Conservation (phyloP, 306 rosid genomes). For the Rubus parviflorus region DNA sequence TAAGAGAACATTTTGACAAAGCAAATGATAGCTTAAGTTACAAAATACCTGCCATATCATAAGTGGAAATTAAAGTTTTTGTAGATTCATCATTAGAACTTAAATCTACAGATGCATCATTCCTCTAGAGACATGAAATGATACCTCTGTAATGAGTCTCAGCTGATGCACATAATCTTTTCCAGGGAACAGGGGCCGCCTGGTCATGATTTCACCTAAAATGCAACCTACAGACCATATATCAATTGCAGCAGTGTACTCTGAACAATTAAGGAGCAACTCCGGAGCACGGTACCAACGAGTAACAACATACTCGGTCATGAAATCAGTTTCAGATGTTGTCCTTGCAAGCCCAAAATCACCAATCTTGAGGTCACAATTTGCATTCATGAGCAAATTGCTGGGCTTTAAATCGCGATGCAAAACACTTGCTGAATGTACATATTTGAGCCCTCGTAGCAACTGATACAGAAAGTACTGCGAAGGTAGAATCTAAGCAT, state of each 20-base stretch:
- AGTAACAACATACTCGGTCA: conserved; percentile 98
- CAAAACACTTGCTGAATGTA: conserved; percentile 91
- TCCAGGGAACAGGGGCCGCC: conserved; percentile 90
- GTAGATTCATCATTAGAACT: background rate
- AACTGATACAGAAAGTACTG: conserved; percentile 96
- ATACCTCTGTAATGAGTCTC: conserved; percentile 87
- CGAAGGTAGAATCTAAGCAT: conserved; percentile 28
- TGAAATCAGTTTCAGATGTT: conserved; percentile 97
- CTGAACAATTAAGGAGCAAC: conserved; percentile 90
- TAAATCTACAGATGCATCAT: background rate
- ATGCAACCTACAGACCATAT: conserved; percentile 99
- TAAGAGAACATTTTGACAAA: background rate
- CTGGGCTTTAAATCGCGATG: conserved; percentile 98
- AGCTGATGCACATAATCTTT: conserved; percentile 96
- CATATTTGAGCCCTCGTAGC: conserved; percentile 88
- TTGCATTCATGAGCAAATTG: conserved; percentile 85
- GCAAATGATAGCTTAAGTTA: background rate
- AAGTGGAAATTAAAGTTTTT: background rate
- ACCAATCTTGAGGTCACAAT: conserved; percentile 96
- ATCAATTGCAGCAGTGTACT: conserved; percentile 94
- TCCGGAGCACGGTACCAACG: conserved; percentile 99
- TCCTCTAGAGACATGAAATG: background rate
- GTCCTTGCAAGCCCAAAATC: conserved; percentile 99
- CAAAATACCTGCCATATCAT: background rate
- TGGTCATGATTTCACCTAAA: conserved; percentile 87